Conservation (phyloP, 805 yeast genomes). For the Barnettozyma botsteinii region DNA sequence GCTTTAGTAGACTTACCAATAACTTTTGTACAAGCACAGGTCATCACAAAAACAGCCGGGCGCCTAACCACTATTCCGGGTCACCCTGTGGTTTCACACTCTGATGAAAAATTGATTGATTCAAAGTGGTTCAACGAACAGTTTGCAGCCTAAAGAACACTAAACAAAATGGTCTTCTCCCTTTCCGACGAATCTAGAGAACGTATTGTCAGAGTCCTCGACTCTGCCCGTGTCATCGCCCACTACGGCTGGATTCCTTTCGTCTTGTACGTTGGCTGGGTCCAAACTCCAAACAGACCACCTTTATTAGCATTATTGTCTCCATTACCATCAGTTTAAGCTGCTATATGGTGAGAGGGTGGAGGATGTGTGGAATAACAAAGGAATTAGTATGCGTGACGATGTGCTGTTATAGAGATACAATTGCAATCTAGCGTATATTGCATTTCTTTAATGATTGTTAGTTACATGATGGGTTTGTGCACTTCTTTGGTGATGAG, state of each 20-base stretch:
- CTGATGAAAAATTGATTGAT: neutral
- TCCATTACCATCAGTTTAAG: slow-evolving; percentile 71
- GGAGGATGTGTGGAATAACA: too few species aligned
- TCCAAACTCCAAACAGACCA: slow-evolving; percentile 78
- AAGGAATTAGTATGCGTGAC: too few species aligned
- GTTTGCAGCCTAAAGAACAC: neutral
- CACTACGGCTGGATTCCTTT: slow-evolving; percentile 98
- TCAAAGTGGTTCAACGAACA: neutral
- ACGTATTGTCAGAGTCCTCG: slow-evolving; percentile 78
- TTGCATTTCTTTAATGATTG: too few species aligned
- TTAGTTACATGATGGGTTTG: neutral
- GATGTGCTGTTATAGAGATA: neutral
- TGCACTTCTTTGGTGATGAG: neutral
- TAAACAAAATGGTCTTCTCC: slow-evolving; percentile 31
- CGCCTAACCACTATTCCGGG: too few species aligned
- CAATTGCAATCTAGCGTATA: too few species aligned
- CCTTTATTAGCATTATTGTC: slow-evolving; percentile 68
- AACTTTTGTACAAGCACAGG: too few species aligned
- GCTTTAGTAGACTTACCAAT: too few species aligned
- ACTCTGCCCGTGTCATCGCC: slow-evolving; percentile 76
- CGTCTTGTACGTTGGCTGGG: slow-evolving; percentile 85
- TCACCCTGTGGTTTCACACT: neutral
- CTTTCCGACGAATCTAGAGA: slow-evolving; percentile 54
- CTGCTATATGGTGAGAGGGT: too few species aligned
- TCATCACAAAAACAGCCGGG: too few species aligned